These are phyloP conservation scores for Porodaedalea pini DNA, from an alignment of 1,284 basidiomycete genomes.

Conservation along the genomic window DNA sequence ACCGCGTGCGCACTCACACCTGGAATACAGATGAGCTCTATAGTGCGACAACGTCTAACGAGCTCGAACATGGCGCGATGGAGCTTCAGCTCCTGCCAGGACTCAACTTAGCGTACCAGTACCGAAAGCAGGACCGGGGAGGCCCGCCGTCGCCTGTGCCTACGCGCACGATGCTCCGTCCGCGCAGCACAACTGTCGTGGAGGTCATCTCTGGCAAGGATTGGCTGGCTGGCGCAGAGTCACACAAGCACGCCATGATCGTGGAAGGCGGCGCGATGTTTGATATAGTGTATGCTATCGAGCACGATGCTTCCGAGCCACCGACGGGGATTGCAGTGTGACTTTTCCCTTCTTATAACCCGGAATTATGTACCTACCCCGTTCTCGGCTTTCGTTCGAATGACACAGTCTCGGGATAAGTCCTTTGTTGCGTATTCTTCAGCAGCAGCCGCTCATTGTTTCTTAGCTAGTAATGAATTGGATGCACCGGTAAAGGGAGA, in stretches of 20 bases:
- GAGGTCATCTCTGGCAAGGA: not conserved
- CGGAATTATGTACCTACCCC: not conserved
- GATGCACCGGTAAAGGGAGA: not conserved
- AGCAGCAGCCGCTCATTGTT: too few relatives aligned
- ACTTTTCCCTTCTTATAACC: not conserved
- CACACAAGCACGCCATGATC: not conserved
- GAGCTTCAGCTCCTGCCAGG: not conserved
- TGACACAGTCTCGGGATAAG: too few relatives aligned
- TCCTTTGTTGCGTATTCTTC: too few relatives aligned
- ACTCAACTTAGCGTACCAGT: not conserved
- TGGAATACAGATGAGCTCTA: not conserved
- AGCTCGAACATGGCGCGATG: not conserved
- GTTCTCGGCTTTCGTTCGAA: not conserved
- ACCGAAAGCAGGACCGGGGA: not conserved
- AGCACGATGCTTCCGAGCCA: not conserved
- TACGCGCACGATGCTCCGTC: not conserved
- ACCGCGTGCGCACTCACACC: not conserved
- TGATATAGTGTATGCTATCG: not conserved
- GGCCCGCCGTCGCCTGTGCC: not conserved
- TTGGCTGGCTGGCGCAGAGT: not conserved
- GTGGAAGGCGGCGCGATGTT: not conserved
- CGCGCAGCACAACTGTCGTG: not conserved
- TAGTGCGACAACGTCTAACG: not conserved
- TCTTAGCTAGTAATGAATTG: too few relatives aligned
- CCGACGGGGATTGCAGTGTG: not conserved